phyloP scores from a whole-genome alignment of 2,329 filamentous ascomycete genomes.

The Paracoccidioides brasiliensis region DNA sequence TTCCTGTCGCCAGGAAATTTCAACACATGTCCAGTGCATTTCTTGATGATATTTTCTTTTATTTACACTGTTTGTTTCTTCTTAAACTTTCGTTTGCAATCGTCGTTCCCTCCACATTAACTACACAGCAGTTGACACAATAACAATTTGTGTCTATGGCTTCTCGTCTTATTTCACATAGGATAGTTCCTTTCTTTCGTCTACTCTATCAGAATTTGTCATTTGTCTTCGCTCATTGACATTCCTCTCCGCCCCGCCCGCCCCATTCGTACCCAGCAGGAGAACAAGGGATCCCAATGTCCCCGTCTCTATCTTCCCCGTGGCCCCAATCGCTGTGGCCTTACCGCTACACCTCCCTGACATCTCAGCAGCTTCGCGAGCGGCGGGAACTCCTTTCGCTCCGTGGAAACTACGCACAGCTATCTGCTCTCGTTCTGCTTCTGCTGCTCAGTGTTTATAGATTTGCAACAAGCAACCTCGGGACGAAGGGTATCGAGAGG shows the following conservation, averaged over 20 bases:
- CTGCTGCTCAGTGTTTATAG: constrained; percentile 27
- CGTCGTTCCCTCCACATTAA: too few species aligned
- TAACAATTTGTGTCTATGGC: too few species aligned
- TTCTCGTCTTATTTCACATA: too few species aligned
- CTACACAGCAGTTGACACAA: too few species aligned
- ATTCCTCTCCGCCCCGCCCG: background rate
- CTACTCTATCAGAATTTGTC: background rate
- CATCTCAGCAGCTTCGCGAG: constrained; percentile 36
- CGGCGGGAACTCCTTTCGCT: constrained; percentile 41
- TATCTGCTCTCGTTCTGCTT: constrained; percentile 37
- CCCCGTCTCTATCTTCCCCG: background rate
- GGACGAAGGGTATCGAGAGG: constrained; percentile 5
- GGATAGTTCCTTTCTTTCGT: background rate
- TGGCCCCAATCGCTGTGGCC: constrained; percentile 19
- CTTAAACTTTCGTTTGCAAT: too few species aligned
- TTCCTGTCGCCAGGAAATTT: too few species aligned
- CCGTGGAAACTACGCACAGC: constrained; percentile 44
- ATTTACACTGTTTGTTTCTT: too few species aligned
- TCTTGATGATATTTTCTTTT: too few species aligned
- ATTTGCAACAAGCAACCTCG: constrained; percentile 1
- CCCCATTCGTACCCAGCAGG: background rate
- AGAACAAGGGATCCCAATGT: background rate
- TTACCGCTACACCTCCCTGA: constrained; percentile 42
- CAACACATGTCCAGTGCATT: too few species aligned
- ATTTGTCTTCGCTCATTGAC: background rate